Evolutionary conservation across 176 grass and related monocot species (phyloP).

Genomic region (Oryza glumipatula): DNA sequence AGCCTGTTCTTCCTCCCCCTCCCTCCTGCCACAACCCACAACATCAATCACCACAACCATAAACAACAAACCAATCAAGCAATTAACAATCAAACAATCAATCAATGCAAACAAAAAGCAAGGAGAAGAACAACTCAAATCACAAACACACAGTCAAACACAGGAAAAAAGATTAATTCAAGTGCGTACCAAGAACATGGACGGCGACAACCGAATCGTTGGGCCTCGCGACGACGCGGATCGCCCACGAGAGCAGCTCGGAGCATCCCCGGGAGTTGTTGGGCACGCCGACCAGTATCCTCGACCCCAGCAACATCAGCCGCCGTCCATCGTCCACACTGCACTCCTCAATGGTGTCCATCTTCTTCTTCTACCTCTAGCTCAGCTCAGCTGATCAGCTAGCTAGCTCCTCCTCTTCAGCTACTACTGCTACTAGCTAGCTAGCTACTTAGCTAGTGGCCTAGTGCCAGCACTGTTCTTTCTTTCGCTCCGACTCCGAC

Average conservation of each 20-base stretch:
- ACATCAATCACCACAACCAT: no score
- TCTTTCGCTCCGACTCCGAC: background rate
- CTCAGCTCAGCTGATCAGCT: background rate
- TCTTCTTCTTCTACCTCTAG: constrained; percentile 1
- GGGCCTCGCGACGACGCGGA: constrained; percentile 60
- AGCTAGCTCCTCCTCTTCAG: background rate
- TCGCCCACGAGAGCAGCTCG: constrained; percentile 87
- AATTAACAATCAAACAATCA: background rate
- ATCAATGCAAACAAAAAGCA: background rate
- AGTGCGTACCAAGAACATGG: constrained; percentile 59
- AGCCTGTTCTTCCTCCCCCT: constrained; percentile 64
- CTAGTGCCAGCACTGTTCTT: constrained; percentile 13
- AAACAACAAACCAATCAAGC: background rate
- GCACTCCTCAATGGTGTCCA: constrained; percentile 83
- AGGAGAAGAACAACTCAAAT: background rate
- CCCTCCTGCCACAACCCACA: constrained; percentile 18
- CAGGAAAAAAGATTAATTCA: background rate
- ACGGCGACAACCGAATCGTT: constrained; percentile 86
- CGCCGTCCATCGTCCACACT: background rate
- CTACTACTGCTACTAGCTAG: background rate
- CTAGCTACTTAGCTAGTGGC: no score
- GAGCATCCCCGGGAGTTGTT: constrained; percentile 58
- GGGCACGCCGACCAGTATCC: constrained; percentile 79
- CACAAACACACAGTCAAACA: background rate
- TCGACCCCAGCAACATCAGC: constrained; percentile 31